Evolutionary conservation across 2,329 filamentous ascomycete genomes (phyloP).

Genomic region (Colletotrichum sp.): DNA sequence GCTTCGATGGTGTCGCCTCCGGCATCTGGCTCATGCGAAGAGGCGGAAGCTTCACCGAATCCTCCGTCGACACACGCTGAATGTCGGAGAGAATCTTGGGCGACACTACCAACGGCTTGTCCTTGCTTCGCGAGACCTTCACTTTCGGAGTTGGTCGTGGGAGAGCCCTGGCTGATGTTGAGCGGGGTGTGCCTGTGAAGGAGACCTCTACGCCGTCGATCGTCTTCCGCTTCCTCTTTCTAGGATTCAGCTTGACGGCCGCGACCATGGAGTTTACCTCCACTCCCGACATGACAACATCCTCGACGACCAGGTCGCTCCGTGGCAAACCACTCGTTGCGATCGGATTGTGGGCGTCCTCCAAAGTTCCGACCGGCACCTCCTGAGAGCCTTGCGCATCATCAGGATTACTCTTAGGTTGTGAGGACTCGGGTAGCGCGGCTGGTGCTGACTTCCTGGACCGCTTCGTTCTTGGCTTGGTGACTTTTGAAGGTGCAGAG

Average conservation of each 20-base stretch:
- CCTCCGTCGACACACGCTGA: neutral
- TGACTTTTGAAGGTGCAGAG: neutral
- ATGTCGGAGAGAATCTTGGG: slow-evolving; percentile 14
- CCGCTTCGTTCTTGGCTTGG: slow-evolving; percentile 31
- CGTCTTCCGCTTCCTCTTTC: slow-evolving; percentile 52
- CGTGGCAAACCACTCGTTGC: neutral
- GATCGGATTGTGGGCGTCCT: neutral
- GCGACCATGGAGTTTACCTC: slow-evolving; percentile 50
- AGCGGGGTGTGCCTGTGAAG: neutral
- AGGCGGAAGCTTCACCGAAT: neutral
- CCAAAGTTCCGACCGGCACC: neutral
- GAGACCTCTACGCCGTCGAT: slow-evolving; percentile 41
- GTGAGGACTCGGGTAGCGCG: slow-evolving; percentile 24
- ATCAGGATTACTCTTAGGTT: neutral
- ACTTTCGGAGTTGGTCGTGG: slow-evolving; percentile 19
- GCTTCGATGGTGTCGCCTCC: neutral
- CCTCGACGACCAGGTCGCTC: neutral
- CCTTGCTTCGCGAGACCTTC: neutral
- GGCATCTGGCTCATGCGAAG: neutral
- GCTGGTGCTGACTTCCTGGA: slow-evolving; percentile 47
- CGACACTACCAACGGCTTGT: neutral
- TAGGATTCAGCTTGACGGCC: slow-evolving; percentile 55
- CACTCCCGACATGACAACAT: neutral
- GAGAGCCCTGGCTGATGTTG: slow-evolving; percentile 23
- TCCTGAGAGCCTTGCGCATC: neutral